These are phyloP conservation scores for Bruguiera hainesii DNA, from an alignment of 441 rosid genomes.

Conservation along the genomic window DNA sequence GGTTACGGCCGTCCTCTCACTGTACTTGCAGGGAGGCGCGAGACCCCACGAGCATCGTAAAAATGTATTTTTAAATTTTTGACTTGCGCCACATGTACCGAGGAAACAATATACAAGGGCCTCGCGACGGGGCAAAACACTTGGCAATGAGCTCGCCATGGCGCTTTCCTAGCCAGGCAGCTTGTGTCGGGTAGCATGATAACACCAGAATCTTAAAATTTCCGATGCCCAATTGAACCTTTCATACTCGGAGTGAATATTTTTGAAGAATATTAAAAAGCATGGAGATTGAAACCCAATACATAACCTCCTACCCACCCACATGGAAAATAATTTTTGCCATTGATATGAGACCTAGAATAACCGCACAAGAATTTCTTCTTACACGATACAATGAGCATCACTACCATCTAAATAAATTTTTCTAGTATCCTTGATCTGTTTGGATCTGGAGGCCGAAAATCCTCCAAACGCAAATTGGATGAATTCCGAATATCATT, in stretches of 20 bases:
- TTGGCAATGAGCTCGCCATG: background rate
- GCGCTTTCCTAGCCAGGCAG: background rate
- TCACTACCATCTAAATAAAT: slow-evolving; percentile 55
- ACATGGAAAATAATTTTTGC: slow-evolving; percentile 22
- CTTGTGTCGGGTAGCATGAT: too few relatives aligned
- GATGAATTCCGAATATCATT: slow-evolving; percentile 52
- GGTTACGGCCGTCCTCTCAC: too few relatives aligned
- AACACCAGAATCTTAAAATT: background rate
- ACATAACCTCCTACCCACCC: slow-evolving; percentile 23
- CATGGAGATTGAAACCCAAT: slow-evolving; percentile 19
- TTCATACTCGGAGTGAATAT: slow-evolving; percentile 23
- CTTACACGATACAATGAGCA: slow-evolving; percentile 36
- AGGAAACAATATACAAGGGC: too few relatives aligned
- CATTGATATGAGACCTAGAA: slow-evolving; percentile 21
- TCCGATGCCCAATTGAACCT: slow-evolving; percentile 28
- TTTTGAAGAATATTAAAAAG: slow-evolving; percentile 18
- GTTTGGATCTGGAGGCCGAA: slow-evolving; percentile 55
- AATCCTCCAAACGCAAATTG: slow-evolving; percentile 69
- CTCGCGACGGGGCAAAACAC: too few relatives aligned
- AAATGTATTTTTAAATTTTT: too few relatives aligned
- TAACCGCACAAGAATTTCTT: slow-evolving; percentile 26
- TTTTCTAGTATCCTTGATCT: slow-evolving; percentile 69
- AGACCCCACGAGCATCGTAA: too few relatives aligned
- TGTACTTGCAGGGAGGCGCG: too few relatives aligned
- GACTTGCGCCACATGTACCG: too few relatives aligned